phyloP scores from a whole-genome alignment of 352 stramenopile genomes.

The Blastocystis hominis region DNA sequence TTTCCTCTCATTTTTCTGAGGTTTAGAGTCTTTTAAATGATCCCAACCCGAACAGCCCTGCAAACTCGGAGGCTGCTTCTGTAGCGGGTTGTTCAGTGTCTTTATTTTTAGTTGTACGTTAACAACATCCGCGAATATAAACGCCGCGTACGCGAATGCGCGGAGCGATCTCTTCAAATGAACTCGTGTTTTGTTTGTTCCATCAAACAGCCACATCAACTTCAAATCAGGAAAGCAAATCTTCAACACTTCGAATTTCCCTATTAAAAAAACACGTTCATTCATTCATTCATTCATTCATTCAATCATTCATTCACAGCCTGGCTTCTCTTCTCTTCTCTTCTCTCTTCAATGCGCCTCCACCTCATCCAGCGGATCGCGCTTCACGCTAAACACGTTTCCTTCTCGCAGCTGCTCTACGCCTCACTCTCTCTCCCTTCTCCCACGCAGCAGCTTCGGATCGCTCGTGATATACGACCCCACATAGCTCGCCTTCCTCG shows the following conservation, averaged over 20 bases:
- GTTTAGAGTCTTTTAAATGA: conserved; percentile 48
- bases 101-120: conserved; percentile 5
- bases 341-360: background rate
- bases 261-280: no score
- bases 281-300: no score
- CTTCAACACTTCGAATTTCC: no score
- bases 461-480: conserved; percentile 46
- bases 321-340: background rate
- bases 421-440: background rate
- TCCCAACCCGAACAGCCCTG: conserved; percentile 52
- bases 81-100: background rate
- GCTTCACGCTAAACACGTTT: conserved; percentile 3
- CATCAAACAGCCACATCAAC: background rate
- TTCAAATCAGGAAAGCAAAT: background rate
- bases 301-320: no score
- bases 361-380: conserved; percentile 30
- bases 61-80: conserved; percentile 19
- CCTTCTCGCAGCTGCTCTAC: conserved; percentile 31
- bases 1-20: background rate
- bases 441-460: conserved; percentile 34
- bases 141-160: conserved; percentile 16
- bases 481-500: background rate
- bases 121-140: conserved; percentile 40
- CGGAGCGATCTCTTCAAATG: conserved; percentile 45
- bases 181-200: conserved; percentile 18